Conservation (phyloP, 768 basidiomycete genomes). For the Tricholoma furcatifolium region DNA sequence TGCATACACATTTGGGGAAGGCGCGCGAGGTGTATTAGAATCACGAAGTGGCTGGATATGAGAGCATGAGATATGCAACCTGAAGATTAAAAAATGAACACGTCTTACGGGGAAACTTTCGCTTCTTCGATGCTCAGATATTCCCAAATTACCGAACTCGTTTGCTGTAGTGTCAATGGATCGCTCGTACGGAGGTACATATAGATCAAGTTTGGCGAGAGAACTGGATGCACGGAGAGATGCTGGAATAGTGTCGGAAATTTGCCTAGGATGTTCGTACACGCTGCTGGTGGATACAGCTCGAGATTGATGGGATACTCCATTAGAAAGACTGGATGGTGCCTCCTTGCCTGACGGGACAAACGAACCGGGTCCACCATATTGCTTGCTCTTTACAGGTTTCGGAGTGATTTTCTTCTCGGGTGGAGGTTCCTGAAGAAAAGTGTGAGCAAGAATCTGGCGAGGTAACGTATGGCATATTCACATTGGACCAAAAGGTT, state of each 20-base stretch:
- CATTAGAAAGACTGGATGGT: constrained; percentile 23
- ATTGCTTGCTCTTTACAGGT: constrained; percentile 54
- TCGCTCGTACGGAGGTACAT: constrained; percentile 72
- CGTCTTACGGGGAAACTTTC: constrained; percentile 59
- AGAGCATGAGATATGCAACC: constrained; percentile 4
- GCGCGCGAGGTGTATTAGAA: constrained; percentile 34
- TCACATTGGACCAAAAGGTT: constrained; percentile 94
- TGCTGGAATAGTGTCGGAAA: constrained; percentile 56
- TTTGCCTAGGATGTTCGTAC: constrained; percentile 36
- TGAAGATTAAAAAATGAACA: not conserved
- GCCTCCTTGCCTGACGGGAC: constrained; percentile 48
- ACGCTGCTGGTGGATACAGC: constrained; percentile 31
- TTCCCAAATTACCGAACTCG: constrained; percentile 65
- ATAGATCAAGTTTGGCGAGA: constrained; percentile 61
- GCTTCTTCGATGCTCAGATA: constrained; percentile 49
- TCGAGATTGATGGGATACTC: constrained; percentile 26
- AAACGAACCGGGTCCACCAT: constrained; percentile 80
- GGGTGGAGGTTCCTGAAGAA: constrained; percentile 70
- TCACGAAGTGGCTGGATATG: constrained; percentile 33
- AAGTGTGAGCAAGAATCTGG: not conserved
- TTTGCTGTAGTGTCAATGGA: constrained; percentile 56
- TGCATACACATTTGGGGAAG: constrained; percentile 31
- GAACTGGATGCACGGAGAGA: constrained; percentile 64
- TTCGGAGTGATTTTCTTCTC: constrained; percentile 60
- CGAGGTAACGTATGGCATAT: constrained; percentile 28